Conservation (phyloP, 2,329 filamentous ascomycete species). For the Phialemonium atrogriseum region DNA sequence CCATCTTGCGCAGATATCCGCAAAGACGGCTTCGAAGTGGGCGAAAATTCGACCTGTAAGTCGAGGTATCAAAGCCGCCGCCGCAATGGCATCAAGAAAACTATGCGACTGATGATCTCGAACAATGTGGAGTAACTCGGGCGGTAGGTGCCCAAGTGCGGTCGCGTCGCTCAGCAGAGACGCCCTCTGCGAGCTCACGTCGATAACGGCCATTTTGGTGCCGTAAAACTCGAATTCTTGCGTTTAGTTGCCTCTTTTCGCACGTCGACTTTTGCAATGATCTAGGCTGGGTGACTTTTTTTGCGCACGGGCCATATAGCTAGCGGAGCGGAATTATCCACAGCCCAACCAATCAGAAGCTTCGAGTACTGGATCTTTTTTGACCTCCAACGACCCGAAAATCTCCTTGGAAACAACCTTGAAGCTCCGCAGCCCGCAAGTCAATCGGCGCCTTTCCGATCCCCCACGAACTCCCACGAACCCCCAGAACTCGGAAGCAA, state of each 20-base stretch:
- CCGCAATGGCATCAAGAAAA: conserved; percentile 64
- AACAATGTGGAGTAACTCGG: conserved; percentile 61
- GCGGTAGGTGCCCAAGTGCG: conserved; percentile 53
- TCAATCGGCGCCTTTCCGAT: too few relatives aligned
- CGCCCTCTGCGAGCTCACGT: conserved; percentile 45
- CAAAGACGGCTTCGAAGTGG: conserved; percentile 66
- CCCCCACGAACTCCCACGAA: conserved; percentile 6
- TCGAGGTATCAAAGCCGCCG: conserved; percentile 58
- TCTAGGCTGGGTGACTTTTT: conserved; percentile 1
- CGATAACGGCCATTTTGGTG: conserved; percentile 45
- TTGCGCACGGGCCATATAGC: conserved; percentile 2
- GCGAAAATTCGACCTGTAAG: conserved; percentile 67
- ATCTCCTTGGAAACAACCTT: conserved; percentile 5
- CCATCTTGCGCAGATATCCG: conserved; percentile 81
- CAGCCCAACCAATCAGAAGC: conserved; percentile 2
- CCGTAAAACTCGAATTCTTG: conserved; percentile 12
- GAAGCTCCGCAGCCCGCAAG: conserved; percentile 1
- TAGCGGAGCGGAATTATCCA: neutral
- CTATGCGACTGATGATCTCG: conserved; percentile 52
- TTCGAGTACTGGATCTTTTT: conserved; percentile 1
- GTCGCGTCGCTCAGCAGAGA: conserved; percentile 46
- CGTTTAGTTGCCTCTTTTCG: conserved; percentile 4
- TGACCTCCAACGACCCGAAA: conserved; percentile 5
- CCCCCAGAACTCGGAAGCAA: conserved; percentile 26
- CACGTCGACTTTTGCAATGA: conserved; percentile 8